Evolutionary conservation across 169 alveolate genomes (phyloP), one percentile per base, ranked within the genome.

Genomic region (Prorocentrum cordatum): DNA sequence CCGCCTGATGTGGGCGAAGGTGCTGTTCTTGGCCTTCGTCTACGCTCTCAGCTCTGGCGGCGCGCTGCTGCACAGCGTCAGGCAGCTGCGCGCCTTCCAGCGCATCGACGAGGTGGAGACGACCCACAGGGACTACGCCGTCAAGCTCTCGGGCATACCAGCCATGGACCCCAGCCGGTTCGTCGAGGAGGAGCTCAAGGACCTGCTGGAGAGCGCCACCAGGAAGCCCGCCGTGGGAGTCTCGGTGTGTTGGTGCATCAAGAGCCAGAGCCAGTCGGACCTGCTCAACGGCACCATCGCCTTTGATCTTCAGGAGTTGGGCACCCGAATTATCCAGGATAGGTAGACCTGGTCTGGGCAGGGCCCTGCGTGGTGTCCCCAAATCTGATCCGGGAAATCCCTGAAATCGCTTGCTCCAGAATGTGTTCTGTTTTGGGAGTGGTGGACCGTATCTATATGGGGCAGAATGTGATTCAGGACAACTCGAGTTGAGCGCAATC

Each of bases 1-100:
- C 58, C 91, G 91, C 68, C 29, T 82, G 39, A 82, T 82, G 91
- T 82, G 91, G 91, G 54, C 91, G 45, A 82, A 82, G 80, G 33
- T 64, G 59, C 35, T n/a, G 50, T 66, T 66, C 24, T 16, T 31
- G 6, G 54, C 32, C 32, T 10, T 10, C 18, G 77, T 59, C 31
- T 82, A 82, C 68, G n/a, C 64, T 18, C 80, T 82, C 47, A 82
- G 80, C 79, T 82, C 64, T 38, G 91, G 80, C 3, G 16, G n/a
- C 31, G 18, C n/a, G 64, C 32, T 82, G 70, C 80, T 70, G 67
- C 54, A 45, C 26, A 80, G 80, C 42, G 45, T 82, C 7, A 66
- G 91, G 3, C 91, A 82, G 80, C 47, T 82, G 47, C 91, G 91
- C 24, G 42, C 64, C 42, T 62, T 62, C 72, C 72, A 62, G 72